Conservation (phyloP, 2,329 filamentous ascomycete species). For the Scedosporium boydii region DNA sequence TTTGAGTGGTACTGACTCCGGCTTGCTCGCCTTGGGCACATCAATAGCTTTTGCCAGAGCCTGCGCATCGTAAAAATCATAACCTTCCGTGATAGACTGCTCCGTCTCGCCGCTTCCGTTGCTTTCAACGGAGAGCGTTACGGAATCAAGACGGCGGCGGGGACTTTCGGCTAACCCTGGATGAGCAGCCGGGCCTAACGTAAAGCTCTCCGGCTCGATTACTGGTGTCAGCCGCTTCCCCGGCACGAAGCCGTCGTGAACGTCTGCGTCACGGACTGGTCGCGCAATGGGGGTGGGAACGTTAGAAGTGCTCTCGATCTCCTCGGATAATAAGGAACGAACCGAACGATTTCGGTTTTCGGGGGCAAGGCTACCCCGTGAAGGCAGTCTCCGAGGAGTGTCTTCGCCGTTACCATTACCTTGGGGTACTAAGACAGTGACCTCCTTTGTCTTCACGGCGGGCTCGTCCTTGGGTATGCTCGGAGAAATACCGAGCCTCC, state of each 20-base stretch:
- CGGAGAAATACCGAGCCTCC: conserved; percentile 20
- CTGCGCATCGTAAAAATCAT: conserved; percentile 58
- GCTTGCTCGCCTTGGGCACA: not conserved
- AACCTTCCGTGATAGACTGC: conserved; percentile 48
- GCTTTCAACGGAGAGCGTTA: conserved; percentile 40
- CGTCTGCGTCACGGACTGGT: conserved; percentile 29
- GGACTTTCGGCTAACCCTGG: conserved; percentile 23
- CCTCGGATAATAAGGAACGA: conserved; percentile 41
- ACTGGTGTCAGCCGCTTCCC: conserved; percentile 36
- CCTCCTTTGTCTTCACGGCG: not conserved
- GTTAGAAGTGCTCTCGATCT: conserved; percentile 54
- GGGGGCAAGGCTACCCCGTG: not conserved
- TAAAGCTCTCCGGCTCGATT: conserved; percentile 39
- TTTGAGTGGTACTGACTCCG: not conserved
- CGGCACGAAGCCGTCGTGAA: conserved; percentile 13
- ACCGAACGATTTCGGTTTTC: conserved; percentile 13
- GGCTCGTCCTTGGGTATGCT: not conserved
- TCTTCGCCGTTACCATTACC: not conserved
- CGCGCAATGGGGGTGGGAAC: conserved; percentile 49
- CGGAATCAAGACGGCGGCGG: conserved; percentile 38
- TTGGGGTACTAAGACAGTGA: not conserved
- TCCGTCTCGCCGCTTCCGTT: conserved; percentile 37
- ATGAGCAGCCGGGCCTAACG: conserved; percentile 37
- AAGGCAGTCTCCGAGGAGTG: not conserved
- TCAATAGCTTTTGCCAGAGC: conserved; percentile 42